phyloP scores from a whole-genome alignment of 129 eudicot genomes.

The Artemisia annua region DNA sequence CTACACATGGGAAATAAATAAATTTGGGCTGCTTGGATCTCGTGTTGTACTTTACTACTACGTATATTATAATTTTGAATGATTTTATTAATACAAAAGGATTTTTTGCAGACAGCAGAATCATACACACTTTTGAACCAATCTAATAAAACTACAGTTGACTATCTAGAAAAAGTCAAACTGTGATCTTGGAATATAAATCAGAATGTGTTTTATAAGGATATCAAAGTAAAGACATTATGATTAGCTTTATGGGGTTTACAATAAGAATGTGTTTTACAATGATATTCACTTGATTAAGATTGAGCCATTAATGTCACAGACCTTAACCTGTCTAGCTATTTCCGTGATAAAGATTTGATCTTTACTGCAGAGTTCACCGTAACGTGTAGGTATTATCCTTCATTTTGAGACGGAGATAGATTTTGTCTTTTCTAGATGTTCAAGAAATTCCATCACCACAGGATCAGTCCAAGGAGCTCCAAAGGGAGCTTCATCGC shows the following conservation, averaged over 20 bases:
- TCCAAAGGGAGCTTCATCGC: constrained; percentile 77
- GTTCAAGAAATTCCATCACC: constrained; percentile 87
- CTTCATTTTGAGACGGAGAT: constrained; percentile 16
- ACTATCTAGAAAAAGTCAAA: too few species aligned
- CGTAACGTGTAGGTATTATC: constrained; percentile 15
- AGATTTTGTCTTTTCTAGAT: constrained; percentile 43
- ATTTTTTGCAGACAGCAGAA: too few species aligned
- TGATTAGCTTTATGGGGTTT: background rate
- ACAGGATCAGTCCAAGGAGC: constrained; percentile 95
- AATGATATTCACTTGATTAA: background rate
- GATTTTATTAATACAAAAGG: too few species aligned
- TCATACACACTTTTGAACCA: too few species aligned
- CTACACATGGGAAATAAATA: too few species aligned
- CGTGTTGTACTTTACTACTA: too few species aligned
- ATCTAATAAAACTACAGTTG: too few species aligned
- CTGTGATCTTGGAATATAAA: background rate
- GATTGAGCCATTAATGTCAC: too few species aligned
- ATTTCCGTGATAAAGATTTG: background rate
- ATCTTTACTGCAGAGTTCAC: constrained; percentile 22
- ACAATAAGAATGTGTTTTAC: background rate
- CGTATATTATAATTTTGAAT: too few species aligned
- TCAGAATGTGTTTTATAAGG: background rate
- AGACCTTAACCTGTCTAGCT: too few species aligned
- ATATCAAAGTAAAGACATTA: background rate
- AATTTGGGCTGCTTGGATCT: too few species aligned